Evolutionary conservation across 768 basidiomycete species (phyloP).

Genomic region (Russula dissimulans): DNA sequence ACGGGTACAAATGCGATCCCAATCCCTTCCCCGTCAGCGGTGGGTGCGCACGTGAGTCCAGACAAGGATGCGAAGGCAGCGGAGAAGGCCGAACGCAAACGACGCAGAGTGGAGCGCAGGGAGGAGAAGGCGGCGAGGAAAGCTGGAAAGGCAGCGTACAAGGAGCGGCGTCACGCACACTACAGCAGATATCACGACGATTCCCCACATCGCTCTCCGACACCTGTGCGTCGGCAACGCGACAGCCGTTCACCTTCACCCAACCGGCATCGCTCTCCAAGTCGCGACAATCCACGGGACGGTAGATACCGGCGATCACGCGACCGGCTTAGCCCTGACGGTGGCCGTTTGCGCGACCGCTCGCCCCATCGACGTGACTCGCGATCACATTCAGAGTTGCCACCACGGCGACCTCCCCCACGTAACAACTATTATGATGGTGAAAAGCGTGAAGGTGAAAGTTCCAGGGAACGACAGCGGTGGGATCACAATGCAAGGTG

Average conservation of each 20-base stretch:
- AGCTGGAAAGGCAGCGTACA: conserved; percentile 33
- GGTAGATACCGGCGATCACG: conserved; percentile 5
- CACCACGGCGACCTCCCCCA: conserved; percentile 3
- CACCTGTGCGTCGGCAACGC: conserved; percentile 1
- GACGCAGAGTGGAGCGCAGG: conserved; percentile 43
- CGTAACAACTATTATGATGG: conserved; percentile 26
- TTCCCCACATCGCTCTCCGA: conserved; percentile 29
- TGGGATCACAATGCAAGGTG: conserved; percentile 34
- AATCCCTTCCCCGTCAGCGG: conserved; percentile 11
- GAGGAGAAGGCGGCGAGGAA: conserved; percentile 52
- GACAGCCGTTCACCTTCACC: conserved; percentile 9
- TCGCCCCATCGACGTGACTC: conserved; percentile 22
- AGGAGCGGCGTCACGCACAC: conserved; percentile 14
- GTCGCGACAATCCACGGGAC: neutral
- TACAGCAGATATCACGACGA: conserved; percentile 4
- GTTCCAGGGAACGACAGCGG: conserved; percentile 40
- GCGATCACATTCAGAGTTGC: neutral
- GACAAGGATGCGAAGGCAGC: conserved; percentile 19
- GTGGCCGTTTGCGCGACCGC: conserved; percentile 7
- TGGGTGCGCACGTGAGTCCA: conserved; percentile 6
- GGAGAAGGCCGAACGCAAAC: conserved; percentile 28
- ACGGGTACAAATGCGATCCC: conserved; percentile 28
- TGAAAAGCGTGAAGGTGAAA: conserved; percentile 28
- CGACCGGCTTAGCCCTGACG: conserved; percentile 19
- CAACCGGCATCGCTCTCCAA: conserved; percentile 3